Conservation (phyloP, 2,329 filamentous ascomycete species). For the Dryadomyces quercus-mongolicae region DNA sequence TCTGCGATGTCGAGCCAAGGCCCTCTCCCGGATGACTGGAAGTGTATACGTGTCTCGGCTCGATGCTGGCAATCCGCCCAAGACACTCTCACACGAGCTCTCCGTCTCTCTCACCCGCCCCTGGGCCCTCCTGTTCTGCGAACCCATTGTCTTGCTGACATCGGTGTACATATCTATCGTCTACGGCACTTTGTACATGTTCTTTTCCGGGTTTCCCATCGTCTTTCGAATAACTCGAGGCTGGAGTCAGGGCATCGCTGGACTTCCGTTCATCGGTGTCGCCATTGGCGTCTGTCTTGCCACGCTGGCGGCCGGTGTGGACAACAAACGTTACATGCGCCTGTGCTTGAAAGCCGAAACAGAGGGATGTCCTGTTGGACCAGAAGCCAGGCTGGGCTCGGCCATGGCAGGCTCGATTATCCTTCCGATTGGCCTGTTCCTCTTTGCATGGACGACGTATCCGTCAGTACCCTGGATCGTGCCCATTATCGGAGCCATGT, state of each 20-base stretch:
- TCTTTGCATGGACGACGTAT: conserved; percentile 55
- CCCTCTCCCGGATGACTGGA: conserved; percentile 37
- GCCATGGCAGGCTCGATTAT: conserved; percentile 49
- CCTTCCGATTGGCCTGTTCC: conserved; percentile 53
- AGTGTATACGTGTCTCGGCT: conserved; percentile 39
- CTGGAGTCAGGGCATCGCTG: conserved; percentile 47
- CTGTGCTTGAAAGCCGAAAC: conserved; percentile 22
- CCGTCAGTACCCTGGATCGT: conserved; percentile 21
- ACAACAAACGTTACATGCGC: conserved; percentile 36
- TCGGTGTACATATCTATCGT: conserved; percentile 53
- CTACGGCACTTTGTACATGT: conserved; percentile 43
- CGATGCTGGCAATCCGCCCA: conserved; percentile 2
- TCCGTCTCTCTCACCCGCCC: conserved; percentile 47
- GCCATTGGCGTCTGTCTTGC: conserved; percentile 52
- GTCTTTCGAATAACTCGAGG: conserved; percentile 49
- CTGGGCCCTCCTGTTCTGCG: conserved; percentile 55
- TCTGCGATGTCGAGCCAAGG: conserved; percentile 36
- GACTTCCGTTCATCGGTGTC: conserved; percentile 57
- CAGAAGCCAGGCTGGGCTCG: conserved; percentile 52
- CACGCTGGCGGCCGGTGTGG: conserved; percentile 36
- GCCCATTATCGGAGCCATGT: conserved; percentile 18
- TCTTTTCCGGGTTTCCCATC: conserved; percentile 49
- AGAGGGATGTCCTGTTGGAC: conserved; percentile 37
- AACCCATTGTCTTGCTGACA: conserved; percentile 56
- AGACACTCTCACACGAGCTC: conserved; percentile 35